Percentiles rank a stretch among this genome's conserved stretches.
Evolutionary conservation across 2,329 filamentous ascomycete species (phyloP).

Genomic region (Leptographium procerum): DNA sequence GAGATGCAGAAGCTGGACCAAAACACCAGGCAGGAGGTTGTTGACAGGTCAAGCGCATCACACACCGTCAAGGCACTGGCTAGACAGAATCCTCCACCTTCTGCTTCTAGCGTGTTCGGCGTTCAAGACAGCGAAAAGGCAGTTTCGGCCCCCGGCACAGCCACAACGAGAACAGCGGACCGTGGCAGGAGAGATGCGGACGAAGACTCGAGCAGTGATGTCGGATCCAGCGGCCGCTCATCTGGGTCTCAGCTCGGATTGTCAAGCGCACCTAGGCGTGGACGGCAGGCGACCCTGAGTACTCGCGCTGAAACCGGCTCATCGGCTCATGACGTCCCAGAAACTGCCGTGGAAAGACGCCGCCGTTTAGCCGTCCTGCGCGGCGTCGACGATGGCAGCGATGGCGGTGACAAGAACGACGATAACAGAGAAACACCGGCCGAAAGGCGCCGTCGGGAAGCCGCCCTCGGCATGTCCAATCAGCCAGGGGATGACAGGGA

Average conservation of each 20-base stretch:
- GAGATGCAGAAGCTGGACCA: constrained; percentile 64
- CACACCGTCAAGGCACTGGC: constrained; percentile 37
- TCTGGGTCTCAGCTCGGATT: constrained; percentile 1
- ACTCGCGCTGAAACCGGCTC: neutral
- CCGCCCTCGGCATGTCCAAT: constrained; percentile 52
- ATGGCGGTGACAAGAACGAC: constrained; percentile 26
- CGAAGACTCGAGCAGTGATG: neutral
- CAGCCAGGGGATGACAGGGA: constrained; percentile 36
- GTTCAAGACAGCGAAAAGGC: neutral
- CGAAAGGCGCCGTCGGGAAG: constrained; percentile 61
- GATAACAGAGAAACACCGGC: constrained; percentile 54
- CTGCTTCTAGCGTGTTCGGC: constrained; percentile 1
- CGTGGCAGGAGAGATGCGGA: neutral
- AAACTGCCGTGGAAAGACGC: constrained; percentile 60
- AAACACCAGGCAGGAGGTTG: constrained; percentile 44
- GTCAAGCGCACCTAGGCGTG: neutral
- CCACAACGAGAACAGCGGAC: neutral
- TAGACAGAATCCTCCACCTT: constrained; percentile 23
- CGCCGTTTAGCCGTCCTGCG: constrained; percentile 47
- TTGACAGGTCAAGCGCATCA: constrained; percentile 38
- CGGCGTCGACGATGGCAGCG: constrained; percentile 27
- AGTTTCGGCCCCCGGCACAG: neutral
- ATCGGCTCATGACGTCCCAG: constrained; percentile 18
- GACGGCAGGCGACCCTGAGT: neutral
- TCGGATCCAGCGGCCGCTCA: neutral